Conservation (phyloP, 306 rosid genomes). For the Malus fusca region DNA sequence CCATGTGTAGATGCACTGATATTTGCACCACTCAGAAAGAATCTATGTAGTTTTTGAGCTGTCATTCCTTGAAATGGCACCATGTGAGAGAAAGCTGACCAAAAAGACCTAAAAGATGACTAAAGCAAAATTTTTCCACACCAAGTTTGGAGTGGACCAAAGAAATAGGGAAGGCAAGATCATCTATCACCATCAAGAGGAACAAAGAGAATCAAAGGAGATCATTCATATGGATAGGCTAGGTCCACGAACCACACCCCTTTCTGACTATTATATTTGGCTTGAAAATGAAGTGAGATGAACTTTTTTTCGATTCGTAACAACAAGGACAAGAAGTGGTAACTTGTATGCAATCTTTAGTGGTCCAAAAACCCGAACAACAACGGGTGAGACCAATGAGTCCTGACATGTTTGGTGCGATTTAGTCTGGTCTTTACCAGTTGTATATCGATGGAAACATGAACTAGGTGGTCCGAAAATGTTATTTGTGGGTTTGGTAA, state of each 20-base stretch:
- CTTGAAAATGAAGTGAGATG: constrained; percentile 32
- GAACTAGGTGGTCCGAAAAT: background rate
- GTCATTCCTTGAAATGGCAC: constrained; percentile 2
- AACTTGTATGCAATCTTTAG: constrained; percentile 24
- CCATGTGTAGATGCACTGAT: too few relatives aligned
- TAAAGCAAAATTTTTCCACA: background rate
- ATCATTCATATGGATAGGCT: constrained; percentile 43
- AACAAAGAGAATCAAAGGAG: constrained; percentile 61
- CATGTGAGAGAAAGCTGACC: constrained; percentile 32
- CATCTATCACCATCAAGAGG: constrained; percentile 42
- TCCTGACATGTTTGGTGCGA: background rate
- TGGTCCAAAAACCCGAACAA: constrained; percentile 28
- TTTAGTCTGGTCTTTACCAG: background rate
- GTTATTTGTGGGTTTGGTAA: background rate
- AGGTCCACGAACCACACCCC: constrained; percentile 28
- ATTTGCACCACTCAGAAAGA: constrained; percentile 3
- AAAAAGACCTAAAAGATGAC: constrained; percentile 3
- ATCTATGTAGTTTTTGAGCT: constrained; percentile 12
- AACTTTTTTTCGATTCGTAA: constrained; percentile 10
- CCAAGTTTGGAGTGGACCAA: constrained; percentile 29
- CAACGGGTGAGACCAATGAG: background rate
- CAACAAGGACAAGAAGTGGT: constrained; percentile 17
- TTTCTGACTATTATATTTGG: constrained; percentile 31
- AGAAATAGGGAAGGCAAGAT: constrained; percentile 45
- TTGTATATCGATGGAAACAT: background rate